These are phyloP conservation scores for Ophiostoma piceae DNA, from an alignment of 2,329 filamentous ascomycete species.

Conservation along the genomic window DNA sequence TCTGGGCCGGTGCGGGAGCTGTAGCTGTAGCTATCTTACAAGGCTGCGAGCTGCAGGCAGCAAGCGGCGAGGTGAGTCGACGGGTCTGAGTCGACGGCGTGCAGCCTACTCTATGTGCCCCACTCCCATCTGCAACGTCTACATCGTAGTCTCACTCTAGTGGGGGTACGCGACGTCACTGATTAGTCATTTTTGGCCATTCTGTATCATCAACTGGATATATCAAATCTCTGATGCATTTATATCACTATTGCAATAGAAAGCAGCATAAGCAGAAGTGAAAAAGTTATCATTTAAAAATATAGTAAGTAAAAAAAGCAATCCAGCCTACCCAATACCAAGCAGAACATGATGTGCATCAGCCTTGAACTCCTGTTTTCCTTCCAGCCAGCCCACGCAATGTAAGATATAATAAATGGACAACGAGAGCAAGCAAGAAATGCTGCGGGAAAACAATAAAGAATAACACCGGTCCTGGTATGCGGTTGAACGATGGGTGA, in stretches of 20 bases:
- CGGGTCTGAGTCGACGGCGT: background rate
- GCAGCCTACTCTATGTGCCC: background rate
- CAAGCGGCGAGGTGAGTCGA: background rate
- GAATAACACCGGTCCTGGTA: conserved; percentile 4
- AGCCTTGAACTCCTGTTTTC: conserved; percentile 10
- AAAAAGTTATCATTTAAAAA: too few species aligned
- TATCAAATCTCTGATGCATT: too few species aligned
- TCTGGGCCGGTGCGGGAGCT: too few species aligned
- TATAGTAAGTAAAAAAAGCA: background rate
- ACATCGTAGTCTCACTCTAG: background rate
- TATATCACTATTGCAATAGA: too few species aligned
- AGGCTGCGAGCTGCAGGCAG: background rate
- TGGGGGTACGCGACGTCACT: conserved; percentile 11
- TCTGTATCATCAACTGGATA: too few species aligned
- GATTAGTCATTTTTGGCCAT: background rate
- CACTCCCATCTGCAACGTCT: background rate
- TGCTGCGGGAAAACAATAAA: background rate
- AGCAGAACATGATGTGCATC: background rate
- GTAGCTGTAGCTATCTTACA: background rate
- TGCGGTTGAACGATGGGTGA: conserved; percentile 1
- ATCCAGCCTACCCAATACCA: conserved; percentile 12
- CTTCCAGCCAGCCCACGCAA: conserved; percentile 3
- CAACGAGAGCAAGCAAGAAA: background rate
- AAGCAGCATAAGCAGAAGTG: too few species aligned
- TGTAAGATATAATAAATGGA: background rate